Percentiles rank a stretch among this genome's conserved stretches.
Evolutionary conservation across 495 filamentous ascomycete genomes (phyloP).

Genomic region (Jackrogersella minutella): DNA sequence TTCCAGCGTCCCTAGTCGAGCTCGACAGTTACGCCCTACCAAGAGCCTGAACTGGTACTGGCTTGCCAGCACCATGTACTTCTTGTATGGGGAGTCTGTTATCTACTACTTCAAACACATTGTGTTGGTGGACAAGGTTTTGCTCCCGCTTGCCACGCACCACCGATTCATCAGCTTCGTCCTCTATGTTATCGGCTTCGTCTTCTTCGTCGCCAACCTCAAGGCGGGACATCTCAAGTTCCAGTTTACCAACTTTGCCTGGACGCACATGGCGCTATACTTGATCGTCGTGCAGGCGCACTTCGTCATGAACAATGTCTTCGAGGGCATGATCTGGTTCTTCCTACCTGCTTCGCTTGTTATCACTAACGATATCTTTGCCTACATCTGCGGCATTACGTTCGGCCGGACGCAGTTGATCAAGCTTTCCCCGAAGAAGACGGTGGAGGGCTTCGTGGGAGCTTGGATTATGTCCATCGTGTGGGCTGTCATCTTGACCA

Average conservation of each 20-base stretch:
- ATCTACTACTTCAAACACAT: conserved; percentile 99
- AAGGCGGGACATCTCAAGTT: conserved; percentile 96
- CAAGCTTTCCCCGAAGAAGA: conserved; percentile 99
- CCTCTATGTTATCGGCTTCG: conserved; percentile 97
- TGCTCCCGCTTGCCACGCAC: conserved; percentile 93
- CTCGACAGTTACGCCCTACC: conserved; percentile 90
- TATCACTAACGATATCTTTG: conserved; percentile 98
- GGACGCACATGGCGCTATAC: conserved; percentile 99
- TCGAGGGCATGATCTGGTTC: conserved; percentile 99
- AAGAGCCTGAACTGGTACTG: conserved; percentile 99
- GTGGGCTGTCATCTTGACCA: conserved; percentile 84
- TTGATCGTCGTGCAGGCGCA: conserved; percentile 97
- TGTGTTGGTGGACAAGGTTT: conserved; percentile 89
- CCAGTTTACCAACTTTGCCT: conserved; percentile 98
- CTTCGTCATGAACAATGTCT: conserved; percentile 99
- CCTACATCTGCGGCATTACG: conserved; percentile 96
- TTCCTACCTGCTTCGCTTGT: conserved; percentile 95
- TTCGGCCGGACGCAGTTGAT: conserved; percentile 97
- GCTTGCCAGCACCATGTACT: conserved; percentile 98
- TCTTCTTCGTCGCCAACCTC: conserved; percentile 97
- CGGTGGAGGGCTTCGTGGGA: conserved; percentile 96
- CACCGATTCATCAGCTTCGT: conserved; percentile 99
- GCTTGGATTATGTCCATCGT: conserved; percentile 95
- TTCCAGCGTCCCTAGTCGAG: conserved; percentile 89
- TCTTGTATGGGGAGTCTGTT: conserved; percentile 96